Evolutionary conservation across 257 asterid species (phyloP).

Genomic region (Misopates orontium): DNA sequence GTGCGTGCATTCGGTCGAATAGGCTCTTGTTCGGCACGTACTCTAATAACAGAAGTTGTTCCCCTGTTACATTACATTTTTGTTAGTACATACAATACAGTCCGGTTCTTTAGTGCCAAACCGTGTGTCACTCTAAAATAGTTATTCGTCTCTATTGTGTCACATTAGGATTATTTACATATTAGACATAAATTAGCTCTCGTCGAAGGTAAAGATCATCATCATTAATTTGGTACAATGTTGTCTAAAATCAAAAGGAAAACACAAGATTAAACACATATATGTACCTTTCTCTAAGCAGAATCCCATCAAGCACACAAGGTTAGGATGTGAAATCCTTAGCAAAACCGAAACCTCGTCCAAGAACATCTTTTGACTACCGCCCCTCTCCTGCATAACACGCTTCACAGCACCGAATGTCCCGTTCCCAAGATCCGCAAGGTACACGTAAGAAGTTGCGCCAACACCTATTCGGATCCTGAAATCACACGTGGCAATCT

Average conservation of each 20-base stretch:
- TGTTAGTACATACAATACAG: not conserved
- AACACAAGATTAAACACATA: too few relatives aligned
- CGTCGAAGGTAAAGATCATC: too few relatives aligned
- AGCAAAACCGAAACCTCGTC: slow-evolving; percentile 85
- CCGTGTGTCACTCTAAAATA: too few relatives aligned
- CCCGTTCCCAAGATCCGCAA: slow-evolving; percentile 69
- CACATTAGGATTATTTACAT: not conserved
- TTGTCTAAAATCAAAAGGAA: not conserved
- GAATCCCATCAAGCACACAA: slow-evolving; percentile 73
- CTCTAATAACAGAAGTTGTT: slow-evolving; percentile 71
- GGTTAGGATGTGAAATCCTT: slow-evolving; percentile 76
- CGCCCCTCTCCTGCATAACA: slow-evolving; percentile 72
- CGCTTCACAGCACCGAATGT: slow-evolving; percentile 71
- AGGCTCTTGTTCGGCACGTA: slow-evolving; percentile 77
- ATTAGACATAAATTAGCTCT: too few relatives aligned
- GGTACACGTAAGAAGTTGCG: slow-evolving; percentile 70
- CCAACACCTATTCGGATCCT: slow-evolving; percentile 65
- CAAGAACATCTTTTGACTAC: slow-evolving; percentile 70
- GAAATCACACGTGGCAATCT: slow-evolving; percentile 60
- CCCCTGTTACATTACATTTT: slow-evolving; percentile 44
- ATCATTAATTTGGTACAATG: not conserved
- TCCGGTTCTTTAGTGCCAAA: too few relatives aligned
- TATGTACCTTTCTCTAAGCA: slow-evolving; percentile 72
- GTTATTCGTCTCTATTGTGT: too few relatives aligned
- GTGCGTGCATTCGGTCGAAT: slow-evolving; percentile 72